Conservation (phyloP, 192 early-diverging fungal genomes). For the Pilobolus umbonatus region DNA sequence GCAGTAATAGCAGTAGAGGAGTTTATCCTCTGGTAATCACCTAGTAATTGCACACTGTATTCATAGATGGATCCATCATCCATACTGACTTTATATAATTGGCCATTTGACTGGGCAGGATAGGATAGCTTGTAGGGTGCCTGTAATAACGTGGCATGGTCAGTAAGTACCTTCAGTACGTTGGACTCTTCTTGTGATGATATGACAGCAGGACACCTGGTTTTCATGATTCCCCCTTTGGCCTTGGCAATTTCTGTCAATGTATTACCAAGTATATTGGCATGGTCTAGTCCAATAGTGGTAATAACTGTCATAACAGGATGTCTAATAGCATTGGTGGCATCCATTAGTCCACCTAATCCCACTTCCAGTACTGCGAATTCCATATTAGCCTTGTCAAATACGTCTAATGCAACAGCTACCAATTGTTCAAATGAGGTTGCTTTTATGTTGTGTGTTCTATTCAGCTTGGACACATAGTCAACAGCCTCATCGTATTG, state of each 20-base stretch:
- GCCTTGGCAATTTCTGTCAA: conserved; percentile 65
- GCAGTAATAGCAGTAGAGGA: conserved; percentile 66
- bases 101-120: not conserved
- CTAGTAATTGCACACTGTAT: conserved; percentile 58
- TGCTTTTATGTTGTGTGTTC: conserved; percentile 34
- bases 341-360: conserved; percentile 71
- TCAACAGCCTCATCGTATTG: conserved; percentile 38
- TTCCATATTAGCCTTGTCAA: conserved; percentile 55
- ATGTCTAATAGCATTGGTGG: conserved; percentile 70
- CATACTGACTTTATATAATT: not conserved
- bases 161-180: conserved; percentile 33
- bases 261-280: conserved; percentile 63
- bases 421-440: conserved; percentile 73
- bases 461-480: conserved; percentile 41
- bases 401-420: conserved; percentile 54
- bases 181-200: conserved; percentile 50
- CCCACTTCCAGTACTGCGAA: conserved; percentile 82
- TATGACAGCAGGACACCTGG: conserved; percentile 36
- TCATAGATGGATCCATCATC: conserved; percentile 7
- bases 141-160: conserved; percentile 14
- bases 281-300: conserved; percentile 71
- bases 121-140: not conserved
- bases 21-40: conserved; percentile 80
- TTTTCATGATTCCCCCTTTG: conserved; percentile 78
- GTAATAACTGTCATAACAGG: conserved; percentile 53